Evolutionary conservation across 495 filamentous ascomycete species (phyloP), one percentile per base, ranked within the genome.

Genomic region (Hypoxylon subgilvum): DNA sequence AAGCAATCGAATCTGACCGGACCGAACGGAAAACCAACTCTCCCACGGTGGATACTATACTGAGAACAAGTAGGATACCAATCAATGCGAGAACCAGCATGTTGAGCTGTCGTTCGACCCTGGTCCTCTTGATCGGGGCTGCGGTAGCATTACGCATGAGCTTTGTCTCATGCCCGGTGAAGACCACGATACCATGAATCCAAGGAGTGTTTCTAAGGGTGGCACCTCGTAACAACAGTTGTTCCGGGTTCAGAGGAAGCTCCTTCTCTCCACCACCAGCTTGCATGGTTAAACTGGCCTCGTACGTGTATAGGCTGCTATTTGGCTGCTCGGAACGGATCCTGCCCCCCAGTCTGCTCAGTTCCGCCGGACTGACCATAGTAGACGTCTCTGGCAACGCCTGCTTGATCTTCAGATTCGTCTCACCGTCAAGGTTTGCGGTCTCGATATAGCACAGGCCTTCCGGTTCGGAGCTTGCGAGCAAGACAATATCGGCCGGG

Each of bases 401-500:
- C 77, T 99, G 95, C 75, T 99, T 99, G 74, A 99, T 96, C 71
- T 99, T 99, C 51, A 99, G 77, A 68, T 99, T 99, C 14, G 95
- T 99, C 72, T 99, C 95, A 50, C 95, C 95, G 65, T 99, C 95
- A 47, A 99, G 76, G 69, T 99, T 99, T 23, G 95, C 94, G 0
- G 95, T 99, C 78, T 99, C 95, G 66, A 97, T 99, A 67, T 99
- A 99, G 72, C 95, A 99, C 50, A 99, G 72, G 57, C 95, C 95
- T 74, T 99, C 95, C 1, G 95, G 95, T 71, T 99, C 95, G 4
- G 95, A 97, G 48, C 90, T 94, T 10, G 95, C 92, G 57, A 97
- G 77, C 22, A 99, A 75, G 12, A 96, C 89, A 57, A 99, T 70
- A 74, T 99, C 95, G 23, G 95, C 92, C 0, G 95, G 95, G 69